phyloP scores from a whole-genome alignment of 2,329 filamentous ascomycete species.

The Colletotrichum incanum region DNA sequence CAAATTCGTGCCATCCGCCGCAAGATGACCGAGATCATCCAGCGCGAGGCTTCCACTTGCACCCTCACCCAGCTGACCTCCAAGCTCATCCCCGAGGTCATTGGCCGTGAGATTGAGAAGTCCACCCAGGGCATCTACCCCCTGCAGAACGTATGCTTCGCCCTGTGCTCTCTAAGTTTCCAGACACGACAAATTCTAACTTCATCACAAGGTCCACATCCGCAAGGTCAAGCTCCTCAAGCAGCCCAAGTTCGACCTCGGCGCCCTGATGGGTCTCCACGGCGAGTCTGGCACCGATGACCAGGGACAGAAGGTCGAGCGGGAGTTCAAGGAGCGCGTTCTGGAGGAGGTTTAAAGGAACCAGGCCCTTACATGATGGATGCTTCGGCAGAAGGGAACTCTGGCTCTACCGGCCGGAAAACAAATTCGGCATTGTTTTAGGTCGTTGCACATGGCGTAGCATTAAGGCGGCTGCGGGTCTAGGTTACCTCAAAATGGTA shows the following conservation, averaged over 20 bases:
- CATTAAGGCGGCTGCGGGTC: slow-evolving; percentile 60
- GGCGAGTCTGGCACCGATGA: slow-evolving; percentile 97
- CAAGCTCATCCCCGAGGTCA: slow-evolving; percentile 99
- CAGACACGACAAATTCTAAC: slow-evolving; percentile 51
- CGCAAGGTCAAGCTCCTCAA: slow-evolving; percentile 99
- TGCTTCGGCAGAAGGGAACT: slow-evolving; percentile 55
- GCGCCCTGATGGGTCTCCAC: slow-evolving; percentile 95
- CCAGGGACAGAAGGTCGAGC: slow-evolving; percentile 97
- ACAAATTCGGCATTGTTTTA: slow-evolving; percentile 55
- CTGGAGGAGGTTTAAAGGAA: slow-evolving; percentile 90
- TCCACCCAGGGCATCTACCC: slow-evolving; percentile 99
- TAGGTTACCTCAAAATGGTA: slow-evolving; percentile 54
- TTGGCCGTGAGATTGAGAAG: slow-evolving; percentile 99
- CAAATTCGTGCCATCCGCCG: slow-evolving; percentile 98
- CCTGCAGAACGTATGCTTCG: slow-evolving; percentile 88
- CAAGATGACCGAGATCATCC: slow-evolving; percentile 99
- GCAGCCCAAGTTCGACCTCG: slow-evolving; percentile 98
- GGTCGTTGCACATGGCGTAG: slow-evolving; percentile 63
- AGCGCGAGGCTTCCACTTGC: slow-evolving; percentile 94
- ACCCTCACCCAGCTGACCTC: slow-evolving; percentile 96
- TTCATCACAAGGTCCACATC: slow-evolving; percentile 87
- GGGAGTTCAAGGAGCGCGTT: slow-evolving; percentile 99
- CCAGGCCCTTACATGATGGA: slow-evolving; percentile 58
- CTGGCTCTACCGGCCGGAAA: slow-evolving; percentile 42
- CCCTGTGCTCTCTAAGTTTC: neutral